phyloP scores from a whole-genome alignment of 805 yeast species.

The Saccharomycopsis sp. region DNA sequence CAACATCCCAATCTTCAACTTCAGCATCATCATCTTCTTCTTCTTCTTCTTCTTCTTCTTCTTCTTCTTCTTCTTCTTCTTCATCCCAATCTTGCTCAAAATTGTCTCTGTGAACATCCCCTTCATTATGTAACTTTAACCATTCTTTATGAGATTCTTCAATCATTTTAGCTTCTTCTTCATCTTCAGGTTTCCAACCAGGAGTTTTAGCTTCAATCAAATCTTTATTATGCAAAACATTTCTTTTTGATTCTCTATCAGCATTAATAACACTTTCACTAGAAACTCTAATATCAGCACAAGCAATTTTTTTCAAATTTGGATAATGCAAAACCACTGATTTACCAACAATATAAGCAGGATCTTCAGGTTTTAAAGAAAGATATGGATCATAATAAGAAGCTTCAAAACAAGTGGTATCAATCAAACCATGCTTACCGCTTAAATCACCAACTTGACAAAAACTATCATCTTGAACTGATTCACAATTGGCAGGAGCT shows the following conservation, averaged over 20 bases:
- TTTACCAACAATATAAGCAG: constrained; percentile 49
- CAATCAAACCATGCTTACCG: constrained; percentile 68
- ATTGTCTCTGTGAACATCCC: constrained; percentile 22
- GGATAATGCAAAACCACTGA: constrained; percentile 48
- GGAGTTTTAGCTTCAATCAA: constrained; percentile 12
- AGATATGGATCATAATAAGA: constrained; percentile 55
- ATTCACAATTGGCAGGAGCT: constrained; percentile 44
- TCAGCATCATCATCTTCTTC: background rate
- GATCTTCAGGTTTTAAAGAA: constrained; percentile 45
- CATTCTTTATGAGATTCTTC: constrained; percentile 16
- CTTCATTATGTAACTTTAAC: constrained; percentile 16
- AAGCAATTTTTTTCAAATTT: constrained; percentile 46
- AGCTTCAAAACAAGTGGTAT: constrained; percentile 58
- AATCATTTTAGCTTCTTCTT: constrained; percentile 18
- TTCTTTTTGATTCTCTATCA: constrained; percentile 20
- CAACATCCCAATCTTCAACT: background rate
- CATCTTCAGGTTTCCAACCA: constrained; percentile 19
- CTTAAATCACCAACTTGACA: constrained; percentile 71
- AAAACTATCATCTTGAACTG: constrained; percentile 37
- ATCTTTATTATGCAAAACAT: constrained; percentile 12
- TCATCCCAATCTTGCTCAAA: constrained; percentile 12
- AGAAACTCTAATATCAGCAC: constrained; percentile 43
- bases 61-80: background rate
- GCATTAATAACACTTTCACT: constrained; percentile 15
- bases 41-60: background rate